These are phyloP conservation scores for Cyathus striatus DNA, from an alignment of 768 basidiomycete species.

Conservation along the genomic window DNA sequence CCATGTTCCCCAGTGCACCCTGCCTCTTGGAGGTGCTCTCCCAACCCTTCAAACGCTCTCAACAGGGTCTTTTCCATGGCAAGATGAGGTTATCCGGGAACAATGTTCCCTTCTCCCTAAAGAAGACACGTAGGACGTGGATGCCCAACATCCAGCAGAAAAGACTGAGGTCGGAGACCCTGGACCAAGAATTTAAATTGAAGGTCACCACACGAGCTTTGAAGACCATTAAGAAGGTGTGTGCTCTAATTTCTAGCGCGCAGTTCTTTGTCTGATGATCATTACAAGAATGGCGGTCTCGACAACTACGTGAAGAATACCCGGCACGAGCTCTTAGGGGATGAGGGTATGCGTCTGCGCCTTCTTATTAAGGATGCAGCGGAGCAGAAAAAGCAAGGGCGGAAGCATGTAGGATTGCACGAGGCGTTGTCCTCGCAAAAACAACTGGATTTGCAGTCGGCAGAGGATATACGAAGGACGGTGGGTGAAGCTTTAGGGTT, in stretches of 20 bases:
- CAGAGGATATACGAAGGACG: slow-evolving; percentile 15
- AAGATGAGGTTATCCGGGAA: slow-evolving; percentile 78
- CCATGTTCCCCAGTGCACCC: slow-evolving; percentile 20
- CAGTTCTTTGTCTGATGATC: neutral
- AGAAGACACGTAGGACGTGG: slow-evolving; percentile 87
- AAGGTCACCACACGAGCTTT: slow-evolving; percentile 76
- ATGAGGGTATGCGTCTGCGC: slow-evolving; percentile 47
- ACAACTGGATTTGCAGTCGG: slow-evolving; percentile 10
- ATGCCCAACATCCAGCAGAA: slow-evolving; percentile 83
- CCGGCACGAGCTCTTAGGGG: slow-evolving; percentile 26
- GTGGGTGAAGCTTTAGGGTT: slow-evolving; percentile 22
- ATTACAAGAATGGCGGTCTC: slow-evolving; percentile 55
- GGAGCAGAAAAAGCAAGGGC: slow-evolving; percentile 5
- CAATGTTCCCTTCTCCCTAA: slow-evolving; percentile 84
- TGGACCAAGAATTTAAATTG: slow-evolving; percentile 53
- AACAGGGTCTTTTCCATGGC: slow-evolving; percentile 80
- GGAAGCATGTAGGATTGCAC: neutral
- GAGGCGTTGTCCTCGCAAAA: neutral
- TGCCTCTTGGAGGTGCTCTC: slow-evolving; percentile 39
- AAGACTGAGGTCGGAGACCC: slow-evolving; percentile 60
- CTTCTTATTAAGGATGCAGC: slow-evolving; percentile 21
- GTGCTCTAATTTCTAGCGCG: slow-evolving; percentile 7
- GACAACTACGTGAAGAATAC: slow-evolving; percentile 60
- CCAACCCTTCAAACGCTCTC: slow-evolving; percentile 75
- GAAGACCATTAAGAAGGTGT: slow-evolving; percentile 79